phyloP scores from a whole-genome alignment of 352 stramenopile genomes.

The Globisporangium irregulare region DNA sequence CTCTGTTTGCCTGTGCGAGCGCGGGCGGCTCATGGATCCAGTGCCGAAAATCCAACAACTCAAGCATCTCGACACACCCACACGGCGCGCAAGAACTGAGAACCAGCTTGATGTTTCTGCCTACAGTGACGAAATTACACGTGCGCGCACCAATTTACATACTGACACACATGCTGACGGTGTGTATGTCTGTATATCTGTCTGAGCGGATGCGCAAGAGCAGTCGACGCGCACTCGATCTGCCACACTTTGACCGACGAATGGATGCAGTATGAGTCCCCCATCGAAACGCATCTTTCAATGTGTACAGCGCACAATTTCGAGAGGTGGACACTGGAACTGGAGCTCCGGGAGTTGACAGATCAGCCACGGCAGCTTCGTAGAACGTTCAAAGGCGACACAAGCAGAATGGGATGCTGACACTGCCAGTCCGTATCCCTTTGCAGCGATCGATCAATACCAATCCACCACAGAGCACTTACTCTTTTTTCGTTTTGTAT shows the following conservation, averaged over 20 bases:
- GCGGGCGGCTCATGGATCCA: neutral
- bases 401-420: neutral
- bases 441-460: constrained; percentile 1
- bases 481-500: neutral
- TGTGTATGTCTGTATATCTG: neutral
- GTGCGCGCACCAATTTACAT: neutral
- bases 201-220: neutral
- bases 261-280: neutral
- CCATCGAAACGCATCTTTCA: constrained; percentile 12
- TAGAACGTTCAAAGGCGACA: constrained; percentile 1
- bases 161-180: neutral
- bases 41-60: neutral
- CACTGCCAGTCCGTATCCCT: constrained; percentile 9
- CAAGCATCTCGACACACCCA: neutral
- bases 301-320: neutral
- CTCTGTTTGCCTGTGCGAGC: neutral
- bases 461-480: neutral
- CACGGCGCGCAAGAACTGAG: neutral
- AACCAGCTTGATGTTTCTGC: constrained; percentile 1
- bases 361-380: constrained; percentile 13
- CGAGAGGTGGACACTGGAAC: neutral
- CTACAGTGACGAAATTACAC: neutral
- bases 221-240: neutral
- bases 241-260: neutral
- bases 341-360: neutral